Base-by-base conservation (phyloP, 208 protist genomes). In the Hexamita inflata region DNA sequence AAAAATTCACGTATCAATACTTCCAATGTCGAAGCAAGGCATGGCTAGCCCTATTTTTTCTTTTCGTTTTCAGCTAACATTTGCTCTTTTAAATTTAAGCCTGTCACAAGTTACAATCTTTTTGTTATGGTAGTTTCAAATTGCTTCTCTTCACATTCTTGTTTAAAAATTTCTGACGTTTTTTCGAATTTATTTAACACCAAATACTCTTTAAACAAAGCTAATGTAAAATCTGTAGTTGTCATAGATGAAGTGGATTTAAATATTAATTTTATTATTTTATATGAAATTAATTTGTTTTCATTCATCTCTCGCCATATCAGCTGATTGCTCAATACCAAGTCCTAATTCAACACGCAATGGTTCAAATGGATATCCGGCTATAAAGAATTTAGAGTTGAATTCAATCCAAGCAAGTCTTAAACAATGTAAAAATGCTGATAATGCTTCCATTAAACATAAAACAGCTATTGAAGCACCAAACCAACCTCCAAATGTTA, bases 341-440 rank as follows among this genome's bases (percentile, higher is more conserved):
- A n/a, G n/a, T n/a, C n/a, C n/a, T n/a, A n/a, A n/a, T n/a, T n/a
- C n/a, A n/a, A n/a, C n/a, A 66, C 24, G 24, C 26, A 75, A 24
- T 19, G 73, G 73, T 62, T 42, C 59, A 41, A 76, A 76, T 32
- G 24, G 2, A 30, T 76, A 76, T 32, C 73, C 73, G 32, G 59
- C 73, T 9, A 30, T n/a, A 34, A 66, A 79, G 42, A 81, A 83
- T 40, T 84, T 84, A 1, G 30, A 62, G 13, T 82, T 15, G 49
- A 78, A 78, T 45, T 84, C 81, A 38, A 90, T 83, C 88, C 88
- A 90, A 67, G 88, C 84, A n/a, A 90, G 77, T 89, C 96, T 90
- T 0, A 99, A 86, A 2, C 94, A 90, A 84, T 99, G 96, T 40
- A 99, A 81, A 80, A 99, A 98, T 58, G 95, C 94, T 53, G 93